Conservation (phyloP, 108 stramenopile species). For the Cyclotella baltica region DNA sequence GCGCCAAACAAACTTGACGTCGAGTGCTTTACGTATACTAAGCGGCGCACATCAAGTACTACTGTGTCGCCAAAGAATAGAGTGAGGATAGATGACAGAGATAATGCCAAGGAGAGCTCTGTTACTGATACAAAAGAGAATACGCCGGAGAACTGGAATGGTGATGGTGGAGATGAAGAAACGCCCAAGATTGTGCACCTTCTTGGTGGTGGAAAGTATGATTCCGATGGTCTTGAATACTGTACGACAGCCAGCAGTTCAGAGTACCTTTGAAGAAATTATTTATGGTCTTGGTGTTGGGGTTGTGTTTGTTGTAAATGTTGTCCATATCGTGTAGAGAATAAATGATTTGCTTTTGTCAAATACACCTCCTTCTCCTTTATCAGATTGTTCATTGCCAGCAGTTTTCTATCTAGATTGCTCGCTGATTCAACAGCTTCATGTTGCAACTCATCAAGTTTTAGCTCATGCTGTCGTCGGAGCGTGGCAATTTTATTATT, state of each 20-base stretch:
- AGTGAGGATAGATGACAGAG: background rate
- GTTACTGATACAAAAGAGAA: background rate
- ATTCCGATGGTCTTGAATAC: background rate
- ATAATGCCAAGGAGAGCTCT: background rate
- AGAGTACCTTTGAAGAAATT: too few relatives aligned
- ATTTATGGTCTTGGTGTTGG: background rate
- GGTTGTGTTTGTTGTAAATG: background rate
- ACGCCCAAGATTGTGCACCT: conserved; percentile 5
- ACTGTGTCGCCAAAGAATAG: background rate
- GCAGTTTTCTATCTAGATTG: conserved; percentile 17
- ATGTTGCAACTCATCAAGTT: conserved; percentile 18
- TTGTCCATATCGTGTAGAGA: conserved; percentile 3
- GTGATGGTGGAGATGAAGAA: background rate
- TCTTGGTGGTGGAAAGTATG: background rate
- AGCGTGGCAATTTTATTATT: background rate
- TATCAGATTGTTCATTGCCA: conserved; percentile 5
- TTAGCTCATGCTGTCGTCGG: background rate
- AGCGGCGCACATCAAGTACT: background rate
- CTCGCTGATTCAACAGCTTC: background rate
- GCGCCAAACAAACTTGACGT: background rate
- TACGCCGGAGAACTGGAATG: background rate
- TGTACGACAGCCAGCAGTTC: conserved; percentile 1
- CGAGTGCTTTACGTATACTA: conserved; percentile 8
- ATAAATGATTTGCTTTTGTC: conserved; percentile 12
- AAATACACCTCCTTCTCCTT: conserved; percentile 1